Conservation (phyloP, 208 protist genomes). For the Leptomonas seymouri region DNA sequence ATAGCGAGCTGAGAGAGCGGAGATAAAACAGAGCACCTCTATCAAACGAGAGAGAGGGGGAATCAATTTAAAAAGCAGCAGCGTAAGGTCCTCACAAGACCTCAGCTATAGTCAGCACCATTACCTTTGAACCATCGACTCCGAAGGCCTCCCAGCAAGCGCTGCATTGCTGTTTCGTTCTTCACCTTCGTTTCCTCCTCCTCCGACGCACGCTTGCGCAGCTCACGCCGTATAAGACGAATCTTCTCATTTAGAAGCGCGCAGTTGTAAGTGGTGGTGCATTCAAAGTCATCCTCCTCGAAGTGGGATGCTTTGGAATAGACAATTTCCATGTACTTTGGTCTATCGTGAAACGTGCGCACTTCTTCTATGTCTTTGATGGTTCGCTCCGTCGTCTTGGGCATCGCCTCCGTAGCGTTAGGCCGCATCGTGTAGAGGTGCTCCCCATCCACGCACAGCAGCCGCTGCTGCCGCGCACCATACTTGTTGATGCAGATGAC, state of each 20-base stretch:
- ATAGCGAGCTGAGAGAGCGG: no score
- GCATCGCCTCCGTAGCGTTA: conserved; percentile 43
- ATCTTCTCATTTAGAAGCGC: conserved; percentile 87
- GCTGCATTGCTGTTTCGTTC: conserved; percentile 36
- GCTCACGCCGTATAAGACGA: conserved; percentile 66
- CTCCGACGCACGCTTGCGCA: conserved; percentile 70
- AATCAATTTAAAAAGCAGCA: background rate
- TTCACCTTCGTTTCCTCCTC: conserved; percentile 31
- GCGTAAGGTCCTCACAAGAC: background rate
- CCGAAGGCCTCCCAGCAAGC: conserved; percentile 33
- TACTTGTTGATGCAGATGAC: conserved; percentile 83
- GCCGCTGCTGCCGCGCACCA: conserved; percentile 77
- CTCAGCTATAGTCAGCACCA: conserved; percentile 1
- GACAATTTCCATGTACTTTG: conserved; percentile 86
- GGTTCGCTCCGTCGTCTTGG: conserved; percentile 62
- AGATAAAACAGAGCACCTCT: no score
- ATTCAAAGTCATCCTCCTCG: conserved; percentile 83
- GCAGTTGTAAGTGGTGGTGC: conserved; percentile 83
- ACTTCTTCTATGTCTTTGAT: conserved; percentile 86
- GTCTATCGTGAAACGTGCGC: conserved; percentile 55
- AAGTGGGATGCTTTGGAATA: conserved; percentile 72
- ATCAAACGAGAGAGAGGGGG: background rate
- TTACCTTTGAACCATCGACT: conserved; percentile 37
- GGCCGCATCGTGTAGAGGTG: conserved; percentile 84
- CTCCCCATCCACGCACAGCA: conserved; percentile 84